These are phyloP conservation scores for Galium porrigens DNA, from an alignment of 305 asterid species.

Conservation along the genomic window DNA sequence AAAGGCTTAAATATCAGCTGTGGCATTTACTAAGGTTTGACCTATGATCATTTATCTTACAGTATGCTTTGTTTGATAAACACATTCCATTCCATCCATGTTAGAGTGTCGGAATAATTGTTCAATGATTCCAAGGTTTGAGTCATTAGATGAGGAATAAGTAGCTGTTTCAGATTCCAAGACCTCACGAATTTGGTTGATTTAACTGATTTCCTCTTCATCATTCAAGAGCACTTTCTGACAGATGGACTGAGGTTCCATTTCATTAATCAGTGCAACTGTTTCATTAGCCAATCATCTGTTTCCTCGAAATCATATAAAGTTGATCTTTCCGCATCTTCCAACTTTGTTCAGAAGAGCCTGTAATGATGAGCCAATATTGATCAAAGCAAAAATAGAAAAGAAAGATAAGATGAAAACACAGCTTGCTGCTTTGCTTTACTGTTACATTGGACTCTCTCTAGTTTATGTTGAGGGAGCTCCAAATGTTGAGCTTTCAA, in stretches of 20 bases:
- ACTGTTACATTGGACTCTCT: slow-evolving; percentile 37
- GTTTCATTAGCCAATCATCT: slow-evolving; percentile 40
- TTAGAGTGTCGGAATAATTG: slow-evolving; percentile 37
- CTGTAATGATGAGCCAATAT: slow-evolving; percentile 22
- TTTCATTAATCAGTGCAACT: slow-evolving; percentile 24
- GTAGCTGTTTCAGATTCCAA: slow-evolving; percentile 36
- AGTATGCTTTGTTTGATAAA: slow-evolving; percentile 16
- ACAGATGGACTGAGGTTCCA: slow-evolving; percentile 41
- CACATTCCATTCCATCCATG: slow-evolving; percentile 55
- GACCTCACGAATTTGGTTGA: slow-evolving; percentile 32
- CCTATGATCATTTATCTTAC: slow-evolving; percentile 29
- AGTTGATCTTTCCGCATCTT: slow-evolving; percentile 18
- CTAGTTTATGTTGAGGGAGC: slow-evolving; percentile 33
- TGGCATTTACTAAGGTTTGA: slow-evolving; percentile 34
- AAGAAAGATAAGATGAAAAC: slow-evolving; percentile 18
- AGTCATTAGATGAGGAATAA: slow-evolving; percentile 27
- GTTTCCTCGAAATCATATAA: slow-evolving; percentile 21
- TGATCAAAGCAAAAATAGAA: slow-evolving; percentile 3
- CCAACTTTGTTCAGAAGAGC: slow-evolving; percentile 23
- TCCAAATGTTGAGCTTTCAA: slow-evolving; percentile 19
- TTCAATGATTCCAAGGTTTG: slow-evolving; percentile 36
- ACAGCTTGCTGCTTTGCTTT: slow-evolving; percentile 21
- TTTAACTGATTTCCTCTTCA: slow-evolving; percentile 3
- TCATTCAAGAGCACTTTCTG: slow-evolving; percentile 9
- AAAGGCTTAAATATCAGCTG: not conserved